These are phyloP conservation scores for Mortierella alpina DNA, from an alignment of 192 early-diverging fungal genomes.

Conservation along the genomic window DNA sequence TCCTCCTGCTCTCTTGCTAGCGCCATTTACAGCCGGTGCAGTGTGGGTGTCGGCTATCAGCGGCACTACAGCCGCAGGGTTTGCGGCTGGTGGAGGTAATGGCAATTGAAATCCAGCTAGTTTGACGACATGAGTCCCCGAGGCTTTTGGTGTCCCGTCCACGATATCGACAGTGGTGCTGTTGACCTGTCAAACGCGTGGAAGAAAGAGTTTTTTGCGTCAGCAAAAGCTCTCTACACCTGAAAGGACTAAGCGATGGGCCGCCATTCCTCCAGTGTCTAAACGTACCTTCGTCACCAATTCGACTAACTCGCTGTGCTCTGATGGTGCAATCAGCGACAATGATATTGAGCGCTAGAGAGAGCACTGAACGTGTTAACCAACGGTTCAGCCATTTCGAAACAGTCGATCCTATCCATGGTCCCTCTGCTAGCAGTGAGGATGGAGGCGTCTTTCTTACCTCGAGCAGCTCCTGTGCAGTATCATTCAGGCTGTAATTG, in stretches of 20 bases:
- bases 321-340: constrained; percentile 34
- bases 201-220: constrained; percentile 5
- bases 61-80: constrained; percentile 1
- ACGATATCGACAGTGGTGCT: constrained; percentile 35
- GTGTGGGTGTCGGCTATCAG: constrained; percentile 12
- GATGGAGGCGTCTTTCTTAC: constrained; percentile 34
- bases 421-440: neutral
- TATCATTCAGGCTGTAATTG: constrained; percentile 54
- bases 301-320: constrained; percentile 30
- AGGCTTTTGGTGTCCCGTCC: constrained; percentile 33
- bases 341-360: constrained; percentile 45
- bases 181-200: constrained; percentile 33
- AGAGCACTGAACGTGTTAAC: constrained; percentile 20
- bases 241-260: neutral
- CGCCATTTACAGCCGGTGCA: neutral
- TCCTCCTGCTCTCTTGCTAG: constrained; percentile 12
- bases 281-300: constrained; percentile 29
- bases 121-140: constrained; percentile 54
- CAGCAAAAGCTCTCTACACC: neutral
- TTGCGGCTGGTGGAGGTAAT: constrained; percentile 7
- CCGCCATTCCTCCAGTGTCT: neutral
- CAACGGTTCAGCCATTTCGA: neutral
- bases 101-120: constrained; percentile 64
- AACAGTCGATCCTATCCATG: neutral
- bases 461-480: constrained; percentile 62